phyloP scores from a whole-genome alignment of 2,329 filamentous ascomycete species.

The Metarhizium humberi region DNA sequence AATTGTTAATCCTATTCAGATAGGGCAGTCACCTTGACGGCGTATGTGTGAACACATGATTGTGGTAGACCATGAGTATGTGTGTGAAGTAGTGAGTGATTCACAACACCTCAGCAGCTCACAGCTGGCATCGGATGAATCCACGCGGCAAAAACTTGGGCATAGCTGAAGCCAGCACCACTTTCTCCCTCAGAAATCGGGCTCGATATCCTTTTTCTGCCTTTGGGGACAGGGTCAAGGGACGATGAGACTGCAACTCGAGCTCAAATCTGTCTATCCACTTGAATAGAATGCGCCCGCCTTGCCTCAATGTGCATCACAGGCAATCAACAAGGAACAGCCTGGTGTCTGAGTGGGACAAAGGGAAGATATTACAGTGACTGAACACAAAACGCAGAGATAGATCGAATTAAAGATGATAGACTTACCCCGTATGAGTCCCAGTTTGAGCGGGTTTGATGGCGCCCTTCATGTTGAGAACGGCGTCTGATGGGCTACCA shows the following conservation, averaged over 20 bases:
- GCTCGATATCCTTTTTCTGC: background rate
- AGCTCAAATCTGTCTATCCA: background rate
- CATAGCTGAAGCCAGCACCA: background rate
- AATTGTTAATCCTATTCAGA: background rate
- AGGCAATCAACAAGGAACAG: background rate
- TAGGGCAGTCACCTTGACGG: background rate
- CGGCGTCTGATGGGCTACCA: constrained; percentile 16
- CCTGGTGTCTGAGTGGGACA: too few relatives aligned
- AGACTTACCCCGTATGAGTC: constrained; percentile 6
- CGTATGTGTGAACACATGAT: background rate
- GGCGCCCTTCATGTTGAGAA: constrained; percentile 11
- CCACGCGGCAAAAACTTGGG: background rate
- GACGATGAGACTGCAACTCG: background rate
- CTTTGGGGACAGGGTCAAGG: background rate
- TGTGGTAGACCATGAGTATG: background rate
- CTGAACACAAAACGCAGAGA: background rate
- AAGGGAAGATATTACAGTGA: background rate
- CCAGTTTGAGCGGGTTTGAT: background rate
- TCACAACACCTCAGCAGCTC: background rate
- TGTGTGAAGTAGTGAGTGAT: background rate
- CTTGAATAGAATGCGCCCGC: background rate
- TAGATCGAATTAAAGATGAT: background rate
- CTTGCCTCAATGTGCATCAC: background rate
- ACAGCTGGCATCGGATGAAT: constrained; percentile 2
- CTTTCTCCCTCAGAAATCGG: background rate